Evolutionary conservation across 306 rosid genomes (phyloP).

Genomic region (Cicer cuneatum): DNA sequence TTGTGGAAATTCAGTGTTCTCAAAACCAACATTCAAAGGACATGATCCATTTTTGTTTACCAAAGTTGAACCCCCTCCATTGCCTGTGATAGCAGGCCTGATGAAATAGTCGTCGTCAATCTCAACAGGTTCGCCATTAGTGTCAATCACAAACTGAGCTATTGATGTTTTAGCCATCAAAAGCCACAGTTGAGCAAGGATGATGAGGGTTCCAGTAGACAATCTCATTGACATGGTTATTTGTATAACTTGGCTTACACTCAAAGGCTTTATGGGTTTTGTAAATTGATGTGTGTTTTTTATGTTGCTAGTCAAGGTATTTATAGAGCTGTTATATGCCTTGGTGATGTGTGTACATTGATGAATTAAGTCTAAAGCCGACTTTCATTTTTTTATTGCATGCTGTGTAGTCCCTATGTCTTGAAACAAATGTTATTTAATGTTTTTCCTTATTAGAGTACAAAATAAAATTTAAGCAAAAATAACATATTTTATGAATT

Average conservation of each 20-base stretch:
- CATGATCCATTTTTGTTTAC: slow-evolving; percentile 46
- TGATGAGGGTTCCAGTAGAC: not conserved
- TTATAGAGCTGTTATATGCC: not conserved
- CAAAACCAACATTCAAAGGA: slow-evolving; percentile 56
- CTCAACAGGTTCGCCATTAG: slow-evolving; percentile 48
- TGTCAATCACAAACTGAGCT: slow-evolving; percentile 55
- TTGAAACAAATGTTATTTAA: no score
- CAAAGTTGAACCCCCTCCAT: slow-evolving; percentile 63
- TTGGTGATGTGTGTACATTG: no score
- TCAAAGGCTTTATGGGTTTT: not conserved
- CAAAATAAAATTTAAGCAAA: no score
- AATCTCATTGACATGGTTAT: slow-evolving; percentile 37
- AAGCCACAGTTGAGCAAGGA: slow-evolving; percentile 30
- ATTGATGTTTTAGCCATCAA: slow-evolving; percentile 45
- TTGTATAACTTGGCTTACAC: not conserved
- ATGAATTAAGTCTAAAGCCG: no score
- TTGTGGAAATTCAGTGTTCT: slow-evolving; percentile 15
- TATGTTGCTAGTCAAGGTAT: not conserved
- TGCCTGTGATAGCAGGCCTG: slow-evolving; percentile 63
- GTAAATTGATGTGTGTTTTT: not conserved
- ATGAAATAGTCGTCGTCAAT: slow-evolving; percentile 59
- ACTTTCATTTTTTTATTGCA: no score
- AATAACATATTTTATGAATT: no score
- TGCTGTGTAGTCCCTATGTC: no score
- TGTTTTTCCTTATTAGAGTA: no score